These are phyloP conservation scores for Coleophoma crateriformis DNA, from an alignment of 2,329 filamentous ascomycete genomes.

Conservation along the genomic window DNA sequence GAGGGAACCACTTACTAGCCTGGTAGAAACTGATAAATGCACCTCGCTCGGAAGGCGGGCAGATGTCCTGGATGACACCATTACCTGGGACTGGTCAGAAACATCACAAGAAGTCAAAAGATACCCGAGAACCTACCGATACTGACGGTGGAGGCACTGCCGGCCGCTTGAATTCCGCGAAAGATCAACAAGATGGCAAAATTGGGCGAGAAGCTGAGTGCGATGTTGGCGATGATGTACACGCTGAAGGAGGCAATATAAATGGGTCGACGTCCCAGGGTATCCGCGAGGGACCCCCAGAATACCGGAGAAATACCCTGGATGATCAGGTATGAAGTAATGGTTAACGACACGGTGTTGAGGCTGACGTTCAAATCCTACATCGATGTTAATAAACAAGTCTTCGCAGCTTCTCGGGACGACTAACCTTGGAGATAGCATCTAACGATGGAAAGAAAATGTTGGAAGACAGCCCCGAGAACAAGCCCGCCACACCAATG, in stretches of 20 bases:
- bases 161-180: conserved; percentile 40
- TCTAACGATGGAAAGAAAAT: conserved; percentile 44
- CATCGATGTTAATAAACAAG: not conserved
- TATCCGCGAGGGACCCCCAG: conserved; percentile 43
- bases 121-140: conserved; percentile 17
- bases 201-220: conserved; percentile 35
- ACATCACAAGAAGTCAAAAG: no score
- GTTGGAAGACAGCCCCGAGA: conserved; percentile 45
- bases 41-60: conserved; percentile 30
- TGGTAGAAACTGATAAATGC: conserved; percentile 31
- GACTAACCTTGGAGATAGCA: conserved; percentile 27
- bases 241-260: conserved; percentile 34
- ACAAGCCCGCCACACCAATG: conserved; percentile 42
- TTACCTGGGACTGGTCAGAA: conserved; percentile 13
- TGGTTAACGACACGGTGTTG: conserved; percentile 30
- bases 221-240: conserved; percentile 41
- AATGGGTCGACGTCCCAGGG: conserved; percentile 33
- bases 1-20: conserved; percentile 24
- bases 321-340: conserved; percentile 42
- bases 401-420: not conserved
- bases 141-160: conserved; percentile 41
- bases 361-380: conserved; percentile 25
- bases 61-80: conserved; percentile 36
- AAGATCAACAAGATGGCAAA: conserved; percentile 38
- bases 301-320: conserved; percentile 43